These are phyloP conservation scores for Amyloporia xantha DNA, from an alignment of 768 basidiomycete genomes.

Conservation along the genomic window DNA sequence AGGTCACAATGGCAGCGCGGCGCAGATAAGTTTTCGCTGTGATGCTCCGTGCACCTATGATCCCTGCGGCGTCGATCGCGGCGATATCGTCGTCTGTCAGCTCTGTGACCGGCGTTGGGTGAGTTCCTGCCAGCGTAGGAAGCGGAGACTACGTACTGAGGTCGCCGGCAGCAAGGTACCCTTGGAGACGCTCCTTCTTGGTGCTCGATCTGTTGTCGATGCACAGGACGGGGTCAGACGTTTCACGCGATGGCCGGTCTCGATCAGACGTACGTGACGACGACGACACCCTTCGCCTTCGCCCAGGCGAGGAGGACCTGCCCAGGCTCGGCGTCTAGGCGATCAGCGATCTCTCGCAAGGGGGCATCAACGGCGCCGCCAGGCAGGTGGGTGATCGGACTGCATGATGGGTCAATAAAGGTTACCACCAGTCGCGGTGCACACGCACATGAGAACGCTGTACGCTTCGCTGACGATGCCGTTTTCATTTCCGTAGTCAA, in stretches of 20 bases:
- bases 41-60: slow-evolving; percentile 26
- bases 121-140: not conserved
- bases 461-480: slow-evolving; percentile 70
- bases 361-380: slow-evolving; percentile 63
- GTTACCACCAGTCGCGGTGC: not conserved
- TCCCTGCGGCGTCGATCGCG: slow-evolving; percentile 54
- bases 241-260: too few species aligned
- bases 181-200: slow-evolving; percentile 56
- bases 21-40: slow-evolving; percentile 15
- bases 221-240: not conserved
- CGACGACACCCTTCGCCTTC: slow-evolving; percentile 59
- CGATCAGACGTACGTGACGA: slow-evolving; percentile 47
- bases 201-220: slow-evolving; percentile 49
- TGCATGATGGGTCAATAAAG: slow-evolving; percentile 16
- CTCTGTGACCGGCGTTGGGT: slow-evolving; percentile 25
- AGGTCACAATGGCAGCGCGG: slow-evolving; percentile 13
- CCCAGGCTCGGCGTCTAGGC: slow-evolving; percentile 47
- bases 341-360: slow-evolving; percentile 43
- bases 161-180: slow-evolving; percentile 65
- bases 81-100: slow-evolving; percentile 45
- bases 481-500: slow-evolving; percentile 51
- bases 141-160: slow-evolving; percentile 47
- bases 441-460: slow-evolving; percentile 51
- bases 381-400: slow-evolving; percentile 52
- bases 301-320: slow-evolving; percentile 72